These are phyloP conservation scores for Epichloe gansuensis DNA, from an alignment of 2,329 filamentous ascomycete genomes.

Conservation along the genomic window DNA sequence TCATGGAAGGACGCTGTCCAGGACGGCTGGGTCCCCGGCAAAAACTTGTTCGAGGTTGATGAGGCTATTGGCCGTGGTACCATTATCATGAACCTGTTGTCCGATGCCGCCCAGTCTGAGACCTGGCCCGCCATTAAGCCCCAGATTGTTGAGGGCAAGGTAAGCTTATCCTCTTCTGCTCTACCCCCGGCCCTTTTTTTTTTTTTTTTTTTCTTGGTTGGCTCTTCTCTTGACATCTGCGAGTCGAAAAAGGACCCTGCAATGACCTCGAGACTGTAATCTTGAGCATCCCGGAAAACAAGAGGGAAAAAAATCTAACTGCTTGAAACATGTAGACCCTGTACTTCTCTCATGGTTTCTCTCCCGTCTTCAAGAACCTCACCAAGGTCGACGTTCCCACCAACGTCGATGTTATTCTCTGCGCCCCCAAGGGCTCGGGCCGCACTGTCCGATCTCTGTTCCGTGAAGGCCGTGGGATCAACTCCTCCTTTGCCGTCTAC, in stretches of 20 bases:
- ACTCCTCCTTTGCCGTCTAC: conserved; percentile 96
- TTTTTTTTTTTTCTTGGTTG: neutral
- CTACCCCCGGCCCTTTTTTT: neutral
- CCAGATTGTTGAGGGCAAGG: conserved; percentile 97
- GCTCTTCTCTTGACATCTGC: neutral
- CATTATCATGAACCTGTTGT: conserved; percentile 98
- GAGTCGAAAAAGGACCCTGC: neutral
- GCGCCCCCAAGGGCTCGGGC: conserved; percentile 97
- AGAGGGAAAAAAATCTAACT: neutral
- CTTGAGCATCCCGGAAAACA: neutral
- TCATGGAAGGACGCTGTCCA: conserved; percentile 96
- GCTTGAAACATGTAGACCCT: conserved; percentile 53
- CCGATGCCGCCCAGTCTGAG: conserved; percentile 94
- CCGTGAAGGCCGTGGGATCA: conserved; percentile 98
- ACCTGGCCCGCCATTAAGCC: conserved; percentile 98
- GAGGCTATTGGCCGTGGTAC: conserved; percentile 89
- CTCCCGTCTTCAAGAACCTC: conserved; percentile 97
- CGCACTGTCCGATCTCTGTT: conserved; percentile 97
- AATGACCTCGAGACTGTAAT: neutral
- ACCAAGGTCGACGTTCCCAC: conserved; percentile 96
- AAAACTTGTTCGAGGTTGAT: conserved; percentile 97
- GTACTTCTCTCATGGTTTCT: conserved; percentile 99
- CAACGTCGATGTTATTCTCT: conserved; percentile 98
- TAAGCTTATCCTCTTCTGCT: conserved; percentile 27
- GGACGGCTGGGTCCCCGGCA: conserved; percentile 96